Evolutionary conservation across 257 asterid species (phyloP), one percentile per base, ranked within the genome.

Genomic region (Voacanga thouarsii): DNA sequence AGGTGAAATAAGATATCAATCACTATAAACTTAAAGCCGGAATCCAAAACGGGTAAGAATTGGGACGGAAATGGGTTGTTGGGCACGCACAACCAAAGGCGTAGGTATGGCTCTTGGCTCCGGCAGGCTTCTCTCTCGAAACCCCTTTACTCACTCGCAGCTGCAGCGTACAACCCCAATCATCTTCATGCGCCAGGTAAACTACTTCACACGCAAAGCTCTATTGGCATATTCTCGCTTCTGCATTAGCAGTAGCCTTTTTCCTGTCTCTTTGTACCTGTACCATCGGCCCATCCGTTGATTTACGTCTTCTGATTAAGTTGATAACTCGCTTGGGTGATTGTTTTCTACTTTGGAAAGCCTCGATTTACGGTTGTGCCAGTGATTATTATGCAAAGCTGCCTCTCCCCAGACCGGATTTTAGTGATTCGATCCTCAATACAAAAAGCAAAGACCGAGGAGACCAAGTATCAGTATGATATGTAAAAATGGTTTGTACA

Each of bases 151-250:
- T 0, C 50, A 16, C 70, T 12, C 28, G 72, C 12, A 37, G 19
- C 4, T 14, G 45, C 23, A n/a, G 12, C 47, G 4, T 7, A 0
- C 65, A 0, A 11, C 33, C 50, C 37, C 26, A 18, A 21, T 64
- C 21, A 66, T 45, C 64, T 80, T 57, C 75, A 59, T 44, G n/a
- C 79, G 83, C 45, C 83, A 75, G 83, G 83, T 80, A 60, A 12
- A 39, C 14, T 19, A 12, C n/a, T 44, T 8, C 47, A 37, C 47
- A 65, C 2, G 45, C 19, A 37, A 37, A 37, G 21, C 71, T 16
- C 24, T 66, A 26, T 33, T 37, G 71, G 3, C 14, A 18, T 19
- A 66, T 11, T 66, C 71, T 9, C 49, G 61, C 24, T 6, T 55
- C 61, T 7, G 18, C 24, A 55, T 55, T 5, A 18, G 24, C 9